Percentiles rank a stretch among this genome's conserved stretches.
Evolutionary conservation across 306 rosid species (phyloP).

Genomic region (Cucurbita maxima): DNA sequence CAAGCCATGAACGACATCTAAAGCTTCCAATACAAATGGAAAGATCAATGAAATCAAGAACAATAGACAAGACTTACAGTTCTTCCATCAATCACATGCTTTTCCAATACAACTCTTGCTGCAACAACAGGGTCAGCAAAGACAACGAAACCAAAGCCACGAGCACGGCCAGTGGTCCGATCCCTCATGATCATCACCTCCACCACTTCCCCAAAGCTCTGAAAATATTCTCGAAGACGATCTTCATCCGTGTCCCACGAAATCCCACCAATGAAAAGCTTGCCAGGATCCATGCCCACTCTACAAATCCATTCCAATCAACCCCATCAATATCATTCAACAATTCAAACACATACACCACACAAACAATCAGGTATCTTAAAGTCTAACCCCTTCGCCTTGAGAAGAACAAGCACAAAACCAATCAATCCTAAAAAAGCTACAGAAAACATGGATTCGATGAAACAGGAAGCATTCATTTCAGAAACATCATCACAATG

Average conservation of each 20-base stretch:
- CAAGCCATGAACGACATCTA: background rate
- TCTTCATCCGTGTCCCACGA: slow-evolving; percentile 98
- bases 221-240: slow-evolving; percentile 82
- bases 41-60: background rate
- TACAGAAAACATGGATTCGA: background rate
- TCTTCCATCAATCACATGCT: slow-evolving; percentile 88
- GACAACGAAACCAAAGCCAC: slow-evolving; percentile 89
- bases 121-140: slow-evolving; percentile 78
- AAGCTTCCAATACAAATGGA: background rate
- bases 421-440: background rate
- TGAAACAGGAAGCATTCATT: too few species aligned
- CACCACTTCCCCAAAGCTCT: slow-evolving; percentile 68
- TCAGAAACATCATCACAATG: background rate
- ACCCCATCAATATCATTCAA: background rate
- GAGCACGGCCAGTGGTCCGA: slow-evolving; percentile 94
- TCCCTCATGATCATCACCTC: slow-evolving; percentile 98
- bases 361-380: background rate
- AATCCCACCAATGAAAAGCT: slow-evolving; percentile 78
- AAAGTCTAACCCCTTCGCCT: background rate
- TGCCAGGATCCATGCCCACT: slow-evolving; percentile 13
- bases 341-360: background rate
- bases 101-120: slow-evolving; percentile 60
- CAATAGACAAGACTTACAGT: slow-evolving; percentile 40
- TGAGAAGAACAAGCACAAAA: background rate
- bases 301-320: slow-evolving; percentile 9